phyloP scores from a whole-genome alignment of 1,284 basidiomycete species.

The Sparassis latifolia region DNA sequence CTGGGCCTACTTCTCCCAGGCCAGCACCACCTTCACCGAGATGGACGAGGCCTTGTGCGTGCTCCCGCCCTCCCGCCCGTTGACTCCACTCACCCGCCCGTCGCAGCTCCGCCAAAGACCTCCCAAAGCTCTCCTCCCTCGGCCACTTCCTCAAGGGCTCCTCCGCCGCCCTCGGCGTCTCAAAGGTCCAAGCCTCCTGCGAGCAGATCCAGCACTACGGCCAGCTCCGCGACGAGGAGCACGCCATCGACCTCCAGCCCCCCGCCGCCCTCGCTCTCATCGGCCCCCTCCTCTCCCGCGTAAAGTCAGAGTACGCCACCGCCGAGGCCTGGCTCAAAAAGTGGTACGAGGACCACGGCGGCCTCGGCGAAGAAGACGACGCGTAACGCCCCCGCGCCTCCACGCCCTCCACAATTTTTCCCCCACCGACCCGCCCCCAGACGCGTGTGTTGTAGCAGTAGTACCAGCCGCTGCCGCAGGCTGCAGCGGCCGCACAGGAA shows the following conservation, averaged over 20 bases:
- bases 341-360: slow-evolving; percentile 32
- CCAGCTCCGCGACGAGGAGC: slow-evolving; percentile 45
- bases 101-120: slow-evolving; percentile 48
- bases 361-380: background rate
- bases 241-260: slow-evolving; percentile 37
- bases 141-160: slow-evolving; percentile 96
- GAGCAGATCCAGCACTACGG: slow-evolving; percentile 90
- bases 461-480: too few relatives aligned
- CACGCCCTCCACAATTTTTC: background rate
- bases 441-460: too few relatives aligned
- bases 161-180: slow-evolving; percentile 83
- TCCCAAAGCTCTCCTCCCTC: slow-evolving; percentile 62
- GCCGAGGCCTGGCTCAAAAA: slow-evolving; percentile 50
- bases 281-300: slow-evolving; percentile 39
- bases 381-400: background rate
- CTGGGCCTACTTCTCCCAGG: slow-evolving; percentile 77
- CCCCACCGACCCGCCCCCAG: too few relatives aligned
- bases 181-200: slow-evolving; percentile 76
- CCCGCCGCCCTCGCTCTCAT: slow-evolving; percentile 65
- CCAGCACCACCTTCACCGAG: slow-evolving; percentile 63
- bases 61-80: slow-evolving; percentile 6
- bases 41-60: slow-evolving; percentile 82
- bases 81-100: slow-evolving; percentile 6
- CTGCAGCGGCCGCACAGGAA: background rate
- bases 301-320: slow-evolving; percentile 50